Conservation (phyloP, 2,329 filamentous ascomycete species). For the Fusarium sp. region DNA sequence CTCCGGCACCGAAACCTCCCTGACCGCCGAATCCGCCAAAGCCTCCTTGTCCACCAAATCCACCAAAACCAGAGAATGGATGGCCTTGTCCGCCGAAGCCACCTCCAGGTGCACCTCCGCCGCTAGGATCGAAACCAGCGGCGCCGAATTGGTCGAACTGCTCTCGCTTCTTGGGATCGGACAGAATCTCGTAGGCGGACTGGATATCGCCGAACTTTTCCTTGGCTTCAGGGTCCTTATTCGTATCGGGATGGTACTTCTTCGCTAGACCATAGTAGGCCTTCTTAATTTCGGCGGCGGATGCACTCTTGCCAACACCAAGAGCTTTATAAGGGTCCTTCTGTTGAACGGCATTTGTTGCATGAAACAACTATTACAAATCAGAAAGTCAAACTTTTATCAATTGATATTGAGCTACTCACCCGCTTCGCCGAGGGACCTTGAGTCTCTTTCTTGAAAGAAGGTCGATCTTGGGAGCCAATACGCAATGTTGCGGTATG, state of each 20-base stretch:
- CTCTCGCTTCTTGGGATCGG: constrained; percentile 92
- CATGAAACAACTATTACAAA: constrained; percentile 69
- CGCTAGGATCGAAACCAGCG: constrained; percentile 86
- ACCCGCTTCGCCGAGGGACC: constrained; percentile 49
- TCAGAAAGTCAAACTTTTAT: constrained; percentile 34
- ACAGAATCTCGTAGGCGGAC: constrained; percentile 92
- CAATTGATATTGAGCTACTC: constrained; percentile 39
- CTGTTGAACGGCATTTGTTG: constrained; percentile 67
- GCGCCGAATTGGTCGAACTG: constrained; percentile 93
- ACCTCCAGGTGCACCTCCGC: constrained; percentile 69
- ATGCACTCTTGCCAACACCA: constrained; percentile 86
- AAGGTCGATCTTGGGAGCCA: constrained; percentile 39
- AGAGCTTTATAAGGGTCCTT: constrained; percentile 91
- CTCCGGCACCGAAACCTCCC: constrained; percentile 83
- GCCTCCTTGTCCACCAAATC: constrained; percentile 38
- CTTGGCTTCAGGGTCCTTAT: constrained; percentile 94
- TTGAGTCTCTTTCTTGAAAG: constrained; percentile 31
- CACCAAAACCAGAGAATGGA: constrained; percentile 71
- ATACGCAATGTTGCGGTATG: constrained; percentile 52
- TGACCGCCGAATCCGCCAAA: constrained; percentile 54
- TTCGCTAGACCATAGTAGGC: constrained; percentile 98
- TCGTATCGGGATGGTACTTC: constrained; percentile 98
- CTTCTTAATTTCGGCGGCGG: constrained; percentile 93
- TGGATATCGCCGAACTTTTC: constrained; percentile 96
- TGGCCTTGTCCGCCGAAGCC: constrained; percentile 75